Percentiles rank a stretch among this genome's conserved stretches.
phyloP scores from a whole-genome alignment of 208 protist genomes.

The Sergeia podlipaevii region DNA sequence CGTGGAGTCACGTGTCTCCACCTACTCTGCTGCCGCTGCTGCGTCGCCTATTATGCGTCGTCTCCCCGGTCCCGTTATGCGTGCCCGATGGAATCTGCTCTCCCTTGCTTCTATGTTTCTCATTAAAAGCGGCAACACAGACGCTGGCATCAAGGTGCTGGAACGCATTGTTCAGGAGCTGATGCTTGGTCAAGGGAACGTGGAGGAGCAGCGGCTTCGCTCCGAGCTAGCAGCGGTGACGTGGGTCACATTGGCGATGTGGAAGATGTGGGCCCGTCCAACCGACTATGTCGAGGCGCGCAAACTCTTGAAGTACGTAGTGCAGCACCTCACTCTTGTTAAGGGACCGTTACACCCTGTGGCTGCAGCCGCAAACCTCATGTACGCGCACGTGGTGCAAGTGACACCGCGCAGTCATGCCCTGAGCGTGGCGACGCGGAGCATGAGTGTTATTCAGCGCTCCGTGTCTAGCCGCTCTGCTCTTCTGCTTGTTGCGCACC shows the following conservation, averaged over 20 bases:
- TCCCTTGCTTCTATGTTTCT: constrained; percentile 32
- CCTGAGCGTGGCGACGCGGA: constrained; percentile 23
- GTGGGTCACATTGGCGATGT: constrained; percentile 34
- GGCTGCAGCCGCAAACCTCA: constrained; percentile 25
- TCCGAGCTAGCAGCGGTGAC: constrained; percentile 26
- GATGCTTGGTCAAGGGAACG: constrained; percentile 35
- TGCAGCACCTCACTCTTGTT: constrained; percentile 23
- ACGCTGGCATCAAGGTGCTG: constrained; percentile 30
- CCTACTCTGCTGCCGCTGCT: not conserved
- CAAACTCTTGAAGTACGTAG: constrained; percentile 28
- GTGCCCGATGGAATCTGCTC: constrained; percentile 40
- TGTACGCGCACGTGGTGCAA: constrained; percentile 24
- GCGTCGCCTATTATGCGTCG: not conserved
- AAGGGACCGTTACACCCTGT: constrained; percentile 47
- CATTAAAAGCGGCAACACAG: constrained; percentile 18
- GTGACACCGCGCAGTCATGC: constrained; percentile 19
- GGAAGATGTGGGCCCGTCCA: constrained; percentile 28
- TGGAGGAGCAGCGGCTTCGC: constrained; percentile 31
- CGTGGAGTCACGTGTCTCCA: not conserved
- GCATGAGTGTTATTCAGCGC: constrained; percentile 24
- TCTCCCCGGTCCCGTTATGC: constrained; percentile 7
- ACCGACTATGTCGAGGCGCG: constrained; percentile 17
- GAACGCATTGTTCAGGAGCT: constrained; percentile 42
- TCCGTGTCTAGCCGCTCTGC: constrained; percentile 22
- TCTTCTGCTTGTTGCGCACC: constrained; percentile 24